Base-by-base conservation (phyloP, 1,139 yeast species). In the Hanseniaspora gamundiae region DNA sequence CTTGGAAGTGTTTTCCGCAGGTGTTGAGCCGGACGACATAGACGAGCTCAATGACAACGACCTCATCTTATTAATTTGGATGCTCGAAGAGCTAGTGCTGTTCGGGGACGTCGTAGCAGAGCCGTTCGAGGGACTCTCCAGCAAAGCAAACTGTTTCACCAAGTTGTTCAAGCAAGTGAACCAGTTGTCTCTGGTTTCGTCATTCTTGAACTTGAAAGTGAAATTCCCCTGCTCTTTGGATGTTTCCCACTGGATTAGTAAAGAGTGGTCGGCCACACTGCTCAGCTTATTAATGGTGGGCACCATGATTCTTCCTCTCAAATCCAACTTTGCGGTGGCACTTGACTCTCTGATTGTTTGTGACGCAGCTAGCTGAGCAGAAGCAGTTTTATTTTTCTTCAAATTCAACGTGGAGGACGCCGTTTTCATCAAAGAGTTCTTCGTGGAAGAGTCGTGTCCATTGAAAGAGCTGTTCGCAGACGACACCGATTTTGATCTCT, bases 191-290 rank as follows among this genome's bases (percentile, higher is more conserved):
- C 86, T 67, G 9, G 71, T 67, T 57, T 82, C 93, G 53, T 81
- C 91, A 35, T 78, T 76, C 52, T 76, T 73, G 60, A 80, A 82
- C 48, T 78, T 70, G 55, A 82, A 69, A 22, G 81, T 71, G 53
- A 82, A 82, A 20, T 83, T 77, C 2, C 91, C 91, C 43, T 80
- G 76, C 52, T 82, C 93, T 56, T 78, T 80, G 48, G 77, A 71
- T 2, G 91, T 87, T 24, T 79, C 76, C 91, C 91, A 82, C n/a
- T 84, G 73, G 10, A 82, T 73, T 39, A 80, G 74, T 52, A 81
- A 65, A 8, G 76, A 73, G 55, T 79, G 76, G 51, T 58, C 48
- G 21, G 52, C 57, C 29, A 68, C 57, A n/a, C 69, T 63, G 21
- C 56, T 66, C 35, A 78, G 73, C 58, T 73, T 76, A 56, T 76